Evolutionary conservation across 208 protist species (phyloP).

Genomic region (Acanthamoeba castellanii): DNA sequence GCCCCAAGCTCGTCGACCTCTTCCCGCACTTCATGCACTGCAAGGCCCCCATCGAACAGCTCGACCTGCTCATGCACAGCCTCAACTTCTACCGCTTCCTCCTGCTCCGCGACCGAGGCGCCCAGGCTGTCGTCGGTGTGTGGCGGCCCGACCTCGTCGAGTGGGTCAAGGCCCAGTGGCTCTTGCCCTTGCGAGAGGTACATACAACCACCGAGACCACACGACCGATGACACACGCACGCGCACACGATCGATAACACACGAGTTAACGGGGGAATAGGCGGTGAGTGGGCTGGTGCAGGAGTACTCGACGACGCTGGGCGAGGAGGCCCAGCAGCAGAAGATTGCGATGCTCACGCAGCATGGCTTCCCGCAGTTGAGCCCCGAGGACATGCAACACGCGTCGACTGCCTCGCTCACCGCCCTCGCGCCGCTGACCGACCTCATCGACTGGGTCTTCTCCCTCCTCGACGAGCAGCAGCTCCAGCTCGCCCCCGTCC

Average conservation of each 20-base stretch:
- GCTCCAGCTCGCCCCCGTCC: not conserved
- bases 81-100: slow-evolving; percentile 70
- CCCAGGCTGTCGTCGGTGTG: not conserved
- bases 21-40: slow-evolving; percentile 70
- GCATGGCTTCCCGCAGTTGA: slow-evolving; percentile 36
- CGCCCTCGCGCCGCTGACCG: not conserved
- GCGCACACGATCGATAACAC: too few species aligned
- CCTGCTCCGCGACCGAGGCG: slow-evolving; percentile 24
- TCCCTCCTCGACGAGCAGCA: slow-evolving; percentile 11
- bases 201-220: too few species aligned
- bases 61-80: slow-evolving; percentile 48
- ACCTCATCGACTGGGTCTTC: slow-evolving; percentile 40
- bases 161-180: slow-evolving; percentile 25
- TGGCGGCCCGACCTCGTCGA: slow-evolving; percentile 45
- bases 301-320: slow-evolving; percentile 19
- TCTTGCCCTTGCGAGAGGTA: slow-evolving; percentile 28
- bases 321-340: not conserved
- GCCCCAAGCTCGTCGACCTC: slow-evolving; percentile 64
- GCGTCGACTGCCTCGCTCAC: slow-evolving; percentile 44
- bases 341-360: slow-evolving; percentile 13
- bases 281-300: not conserved
- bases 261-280: not conserved
- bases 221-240: too few species aligned
- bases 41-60: slow-evolving; percentile 5
- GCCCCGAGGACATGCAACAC: not conserved